A percentile compares a stretch with the other conserved stretches of the same genome.
phyloP scores from a whole-genome alignment of 1,284 basidiomycete species.

The Boletellus sp. region DNA sequence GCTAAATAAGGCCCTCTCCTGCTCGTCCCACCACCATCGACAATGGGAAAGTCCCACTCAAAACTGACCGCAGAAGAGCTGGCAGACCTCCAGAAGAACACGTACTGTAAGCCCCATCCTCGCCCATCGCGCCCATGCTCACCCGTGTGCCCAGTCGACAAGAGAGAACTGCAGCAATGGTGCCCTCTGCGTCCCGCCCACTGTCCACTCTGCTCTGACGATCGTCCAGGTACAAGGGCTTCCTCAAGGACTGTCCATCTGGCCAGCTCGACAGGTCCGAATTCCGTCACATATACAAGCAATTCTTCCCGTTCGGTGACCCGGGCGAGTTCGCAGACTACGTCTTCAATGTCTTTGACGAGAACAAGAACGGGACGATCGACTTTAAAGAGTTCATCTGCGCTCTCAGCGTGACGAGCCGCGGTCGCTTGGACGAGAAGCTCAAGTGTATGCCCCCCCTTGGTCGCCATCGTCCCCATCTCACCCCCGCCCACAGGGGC shows the following conservation, averaged over 20 bases:
- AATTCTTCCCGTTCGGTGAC: constrained; percentile 99
- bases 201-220: constrained; percentile 8
- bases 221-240: constrained; percentile 88
- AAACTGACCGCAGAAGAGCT: constrained; percentile 96
- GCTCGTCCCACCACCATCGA: constrained; percentile 19
- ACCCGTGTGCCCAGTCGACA: constrained; percentile 73
- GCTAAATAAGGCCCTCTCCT: constrained; percentile 34
- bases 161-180: constrained; percentile 99
- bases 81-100: constrained; percentile 94
- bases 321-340: constrained; percentile 97
- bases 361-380: constrained; percentile 93
- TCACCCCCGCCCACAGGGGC: constrained; percentile 70
- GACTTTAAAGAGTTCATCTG: constrained; percentile 99
- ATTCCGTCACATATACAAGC: constrained; percentile 98
- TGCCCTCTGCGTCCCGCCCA: constrained; percentile 28
- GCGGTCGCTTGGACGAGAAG: constrained; percentile 96
- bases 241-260: constrained; percentile 97
- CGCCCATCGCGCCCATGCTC: constrained; percentile 9
- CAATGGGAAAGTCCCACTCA: constrained; percentile 95
- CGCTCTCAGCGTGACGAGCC: constrained; percentile 90
- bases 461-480: constrained; percentile 7
- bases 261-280: constrained; percentile 95
- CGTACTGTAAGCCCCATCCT: constrained; percentile 76
- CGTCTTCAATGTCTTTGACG: constrained; percentile 97
- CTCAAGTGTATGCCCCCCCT: constrained; percentile 78